Conservation (phyloP, 805 yeast genomes). For the Yamadazyma takamatsuzukensis region DNA sequence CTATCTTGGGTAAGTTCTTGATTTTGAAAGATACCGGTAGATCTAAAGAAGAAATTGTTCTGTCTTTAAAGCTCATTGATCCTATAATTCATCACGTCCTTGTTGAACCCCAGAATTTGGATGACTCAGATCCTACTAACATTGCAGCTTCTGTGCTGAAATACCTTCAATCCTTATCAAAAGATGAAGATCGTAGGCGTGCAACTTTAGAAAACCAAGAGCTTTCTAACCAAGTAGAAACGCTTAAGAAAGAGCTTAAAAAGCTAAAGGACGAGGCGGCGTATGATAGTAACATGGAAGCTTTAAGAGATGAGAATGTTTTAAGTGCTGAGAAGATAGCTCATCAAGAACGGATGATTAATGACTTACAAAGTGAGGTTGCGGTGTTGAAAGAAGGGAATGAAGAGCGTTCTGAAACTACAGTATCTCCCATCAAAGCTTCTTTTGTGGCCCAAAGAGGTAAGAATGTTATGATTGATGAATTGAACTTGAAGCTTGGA, state of each 20-base stretch:
- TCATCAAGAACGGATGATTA: slow-evolving; percentile 23
- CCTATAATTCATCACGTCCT: slow-evolving; percentile 29
- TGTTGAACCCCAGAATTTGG: slow-evolving; percentile 7
- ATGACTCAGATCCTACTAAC: slow-evolving; percentile 21
- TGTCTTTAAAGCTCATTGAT: slow-evolving; percentile 26
- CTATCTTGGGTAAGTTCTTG: slow-evolving; percentile 22
- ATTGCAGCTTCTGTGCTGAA: slow-evolving; percentile 28
- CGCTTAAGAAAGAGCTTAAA: slow-evolving; percentile 17
- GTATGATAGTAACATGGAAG: slow-evolving; percentile 18
- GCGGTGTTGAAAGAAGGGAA: slow-evolving; percentile 11
- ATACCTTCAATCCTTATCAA: slow-evolving; percentile 28
- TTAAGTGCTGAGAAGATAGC: slow-evolving; percentile 19
- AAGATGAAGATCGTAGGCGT: slow-evolving; percentile 32
- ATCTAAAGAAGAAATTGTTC: slow-evolving; percentile 19
- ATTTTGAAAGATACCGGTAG: slow-evolving; percentile 22
- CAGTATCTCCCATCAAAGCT: slow-evolving; percentile 13
- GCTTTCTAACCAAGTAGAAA: slow-evolving; percentile 13
- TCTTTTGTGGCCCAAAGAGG: slow-evolving; percentile 7
- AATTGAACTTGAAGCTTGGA: slow-evolving; percentile 12
- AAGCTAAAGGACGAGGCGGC: slow-evolving; percentile 18
- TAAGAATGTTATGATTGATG: slow-evolving; percentile 13
- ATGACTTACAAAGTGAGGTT: slow-evolving; percentile 20
- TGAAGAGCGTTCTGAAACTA: slow-evolving; percentile 1
- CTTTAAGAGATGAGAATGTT: slow-evolving; percentile 20
- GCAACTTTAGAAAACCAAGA: slow-evolving; percentile 30